Base-by-base conservation (phyloP, 202 grass and related monocot genomes). In the Eragrostis tef region DNA sequence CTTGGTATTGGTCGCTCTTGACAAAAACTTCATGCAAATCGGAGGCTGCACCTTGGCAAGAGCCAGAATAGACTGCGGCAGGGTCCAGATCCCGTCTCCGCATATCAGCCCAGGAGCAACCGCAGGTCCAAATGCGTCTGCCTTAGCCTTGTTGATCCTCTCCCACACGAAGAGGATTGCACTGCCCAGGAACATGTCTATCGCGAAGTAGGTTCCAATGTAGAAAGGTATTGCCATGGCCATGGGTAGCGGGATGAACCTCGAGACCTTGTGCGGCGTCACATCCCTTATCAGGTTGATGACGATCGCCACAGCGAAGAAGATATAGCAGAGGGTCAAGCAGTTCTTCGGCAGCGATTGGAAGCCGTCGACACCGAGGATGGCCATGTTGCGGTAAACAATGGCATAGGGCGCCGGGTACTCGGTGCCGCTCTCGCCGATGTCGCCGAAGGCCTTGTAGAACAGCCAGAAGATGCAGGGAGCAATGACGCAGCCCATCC, bases 141-240 rank as follows among this genome's bases (percentile, higher is more conserved):
- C 90, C 64, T 97, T 88, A 1, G 89, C 81, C 84, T 93, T 93
- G 73, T 97, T 89, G 52, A 93, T 27, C 75, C 47, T 86, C 79
- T 86, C 78, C 91, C 91, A 97, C 12, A 93, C 62, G 41, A 97
- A 93, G 75, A 93, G 75, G 63, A 93, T 82, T 26, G 73, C 5
- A 72, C 88, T 54, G 58, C 94, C 90, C 13, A 97, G 58, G 69
- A 86, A 91, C 91, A 97, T 97, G 41, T 97, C 94, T 15, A 97
- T 91, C 19, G 94, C 94, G 14, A 97, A 97, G 79, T 93, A 93
- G 3, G 91, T 86, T 11, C 94, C 94, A 5, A 97, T 72, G 87
- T 91, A 97, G 69, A 97, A 97, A 60, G 94, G 94, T 71, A 97
- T 93, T 1, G 91, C 94, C 89, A 97, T 97, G 16, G 94, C 94